Percentiles rank a stretch among this genome's conserved stretches.
Conservation (phyloP, 371 early-diverging fungal species). For the Dinochytrium kinnereticum region DNA sequence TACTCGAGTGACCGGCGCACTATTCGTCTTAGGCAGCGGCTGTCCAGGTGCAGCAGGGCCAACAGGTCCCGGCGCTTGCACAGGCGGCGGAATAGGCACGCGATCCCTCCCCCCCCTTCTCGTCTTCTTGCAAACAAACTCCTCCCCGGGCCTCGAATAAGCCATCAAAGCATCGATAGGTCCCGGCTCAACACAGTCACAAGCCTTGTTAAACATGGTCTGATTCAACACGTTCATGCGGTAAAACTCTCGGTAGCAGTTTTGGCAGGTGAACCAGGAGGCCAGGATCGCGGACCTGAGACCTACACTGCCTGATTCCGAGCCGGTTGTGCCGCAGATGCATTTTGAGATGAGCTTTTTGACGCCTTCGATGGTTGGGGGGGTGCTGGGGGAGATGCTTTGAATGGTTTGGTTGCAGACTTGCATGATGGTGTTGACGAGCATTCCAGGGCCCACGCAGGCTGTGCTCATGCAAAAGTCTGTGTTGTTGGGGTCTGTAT, state of each 20-base stretch:
- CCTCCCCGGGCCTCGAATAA: conserved; percentile 3
- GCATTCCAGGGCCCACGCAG: conserved; percentile 14
- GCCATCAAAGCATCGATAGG: conserved; percentile 13
- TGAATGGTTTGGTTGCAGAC: conserved; percentile 19
- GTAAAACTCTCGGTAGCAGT: conserved; percentile 12
- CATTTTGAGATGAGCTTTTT: conserved; percentile 20
- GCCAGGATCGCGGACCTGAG: not conserved
- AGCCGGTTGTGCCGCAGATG: conserved; percentile 18
- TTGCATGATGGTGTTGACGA: conserved; percentile 15
- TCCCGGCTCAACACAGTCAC: conserved; percentile 14
- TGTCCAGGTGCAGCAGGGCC: not conserved
- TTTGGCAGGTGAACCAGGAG: conserved; percentile 6
- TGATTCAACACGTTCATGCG: not conserved
- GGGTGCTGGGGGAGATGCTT: not conserved
- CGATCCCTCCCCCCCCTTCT: not conserved
- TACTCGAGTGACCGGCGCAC: no score
- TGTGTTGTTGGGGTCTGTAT: not conserved
- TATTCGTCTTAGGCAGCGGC: not conserved
- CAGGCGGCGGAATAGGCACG: not conserved
- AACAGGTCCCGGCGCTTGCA: not conserved
- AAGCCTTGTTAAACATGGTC: conserved; percentile 1
- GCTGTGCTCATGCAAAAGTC: conserved; percentile 11
- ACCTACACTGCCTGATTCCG: not conserved
- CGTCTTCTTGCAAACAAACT: not conserved
- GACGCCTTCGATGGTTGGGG: not conserved